A percentile compares a stretch with the other conserved stretches of the same genome.
phyloP scores from a whole-genome alignment of 202 grass and related monocot species.

The Setaria italica region DNA sequence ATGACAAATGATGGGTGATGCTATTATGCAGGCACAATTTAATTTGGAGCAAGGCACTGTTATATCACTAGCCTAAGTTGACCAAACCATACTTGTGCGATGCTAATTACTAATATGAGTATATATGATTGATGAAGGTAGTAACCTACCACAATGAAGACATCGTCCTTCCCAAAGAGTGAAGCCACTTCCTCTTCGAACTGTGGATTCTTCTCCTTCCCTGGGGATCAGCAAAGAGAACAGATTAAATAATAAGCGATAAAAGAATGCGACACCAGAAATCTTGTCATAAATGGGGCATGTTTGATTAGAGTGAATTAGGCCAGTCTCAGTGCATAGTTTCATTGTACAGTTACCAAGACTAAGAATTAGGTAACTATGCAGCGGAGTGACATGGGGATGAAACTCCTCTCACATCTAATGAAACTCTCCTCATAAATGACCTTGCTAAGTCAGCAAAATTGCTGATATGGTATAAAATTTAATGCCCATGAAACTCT shows the following conservation, averaged over 20 bases:
- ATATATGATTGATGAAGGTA: not conserved
- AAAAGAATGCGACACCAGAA: not conserved
- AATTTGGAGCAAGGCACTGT: not conserved
- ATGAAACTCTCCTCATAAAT: too few species aligned
- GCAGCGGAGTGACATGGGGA: too few species aligned
- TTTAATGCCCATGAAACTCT: too few species aligned
- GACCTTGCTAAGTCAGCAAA: too few species aligned
- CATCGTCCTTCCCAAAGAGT: constrained; percentile 53
- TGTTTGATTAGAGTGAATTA: not conserved
- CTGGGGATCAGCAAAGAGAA: constrained; percentile 20
- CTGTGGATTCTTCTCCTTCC: constrained; percentile 69
- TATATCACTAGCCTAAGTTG: not conserved
- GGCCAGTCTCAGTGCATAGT: too few species aligned
- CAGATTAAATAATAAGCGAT: not conserved
- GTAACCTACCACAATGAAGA: constrained; percentile 69
- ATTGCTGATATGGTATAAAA: too few species aligned
- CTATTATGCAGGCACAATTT: not conserved
- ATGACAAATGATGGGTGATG: not conserved
- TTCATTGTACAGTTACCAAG: too few species aligned
- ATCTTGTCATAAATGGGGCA: not conserved
- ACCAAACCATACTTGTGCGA: not conserved
- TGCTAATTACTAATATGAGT: not conserved
- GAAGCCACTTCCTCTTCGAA: constrained; percentile 70
- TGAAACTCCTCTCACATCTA: too few species aligned
- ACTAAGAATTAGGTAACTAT: too few species aligned